Evolutionary conservation across 148 eudicot species (phyloP), one percentile per base, ranked within the genome.

Genomic region (Chenopodium suecicum): DNA sequence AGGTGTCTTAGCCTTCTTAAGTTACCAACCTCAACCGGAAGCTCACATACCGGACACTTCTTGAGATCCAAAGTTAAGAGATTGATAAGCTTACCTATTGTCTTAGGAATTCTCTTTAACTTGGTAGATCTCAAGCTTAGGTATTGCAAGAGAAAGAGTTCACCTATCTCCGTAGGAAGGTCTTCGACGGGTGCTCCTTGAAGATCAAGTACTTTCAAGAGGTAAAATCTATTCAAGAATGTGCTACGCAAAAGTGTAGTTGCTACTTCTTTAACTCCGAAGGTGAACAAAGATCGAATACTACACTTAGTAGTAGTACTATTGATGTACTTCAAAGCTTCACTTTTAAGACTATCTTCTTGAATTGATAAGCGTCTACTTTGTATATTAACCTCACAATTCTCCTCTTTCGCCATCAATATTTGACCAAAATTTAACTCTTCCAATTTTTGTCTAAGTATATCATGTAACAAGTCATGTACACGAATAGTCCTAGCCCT

Each of bases 11-110:
- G 81, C 23, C 78, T 63, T 17, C 46, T 63, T 11, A 84, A 70
- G 75, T 71, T 71, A 20, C 75, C 50, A 37, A 71, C 47, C 50
- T 68, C 46, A n/a, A 9, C 9, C 9, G 23, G 69, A 23, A 41
- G 37, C 47, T 73, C 69, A 8, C 9, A 29, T 27, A 78, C 80
- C 60, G 27, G 5, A 8, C 88, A 85, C 9, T 74, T 76, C 65
- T 82, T 83, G 22, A 88, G 85, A 46, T 88, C 86, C 74, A 88
- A 80, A 17, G 88, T 85, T 82, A 85, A 83, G 2, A 88, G 83
- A 58, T 73, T 34, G 8, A 8, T 34, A 50, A 88, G 86, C 72
- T 84, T 82, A 56, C 73, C 65, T n/a, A 88, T 85, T 13, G 85
- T 70, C 44, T 81, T 83, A 47, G 88, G 90, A 37, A 88, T 73